Evolutionary conservation across 768 basidiomycete genomes (phyloP).

Genomic region (Mycena sanguinolenta): DNA sequence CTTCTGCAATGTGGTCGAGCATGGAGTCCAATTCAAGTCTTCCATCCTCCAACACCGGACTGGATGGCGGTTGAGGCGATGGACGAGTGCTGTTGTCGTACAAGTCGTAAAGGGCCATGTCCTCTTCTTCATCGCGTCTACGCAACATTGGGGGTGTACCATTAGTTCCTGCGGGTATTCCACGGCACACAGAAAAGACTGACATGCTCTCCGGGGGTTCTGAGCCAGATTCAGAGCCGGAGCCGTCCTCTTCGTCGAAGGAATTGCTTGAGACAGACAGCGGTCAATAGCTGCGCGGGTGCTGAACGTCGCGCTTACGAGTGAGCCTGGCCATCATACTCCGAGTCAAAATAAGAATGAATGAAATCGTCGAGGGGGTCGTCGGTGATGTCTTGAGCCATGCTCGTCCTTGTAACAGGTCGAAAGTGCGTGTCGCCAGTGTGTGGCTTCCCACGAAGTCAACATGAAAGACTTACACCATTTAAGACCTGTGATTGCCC

Average conservation of each 20-base stretch:
- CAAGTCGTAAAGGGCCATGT: slow-evolving; percentile 46
- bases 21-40: slow-evolving; percentile 26
- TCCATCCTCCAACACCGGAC: slow-evolving; percentile 15
- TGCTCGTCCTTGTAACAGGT: slow-evolving; percentile 20
- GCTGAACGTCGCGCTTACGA: slow-evolving; percentile 14
- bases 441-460: slow-evolving; percentile 38
- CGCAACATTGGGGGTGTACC: neutral
- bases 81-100: slow-evolving; percentile 41
- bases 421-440: slow-evolving; percentile 33
- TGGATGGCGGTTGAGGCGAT: slow-evolving; percentile 39
- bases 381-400: slow-evolving; percentile 29
- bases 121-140: slow-evolving; percentile 45
- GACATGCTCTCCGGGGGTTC: slow-evolving; percentile 32
- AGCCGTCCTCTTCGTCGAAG: slow-evolving; percentile 28
- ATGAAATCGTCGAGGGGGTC: slow-evolving; percentile 38
- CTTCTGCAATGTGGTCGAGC: slow-evolving; percentile 15
- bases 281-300: neutral
- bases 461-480: slow-evolving; percentile 29
- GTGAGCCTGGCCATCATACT: slow-evolving; percentile 18
- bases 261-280: slow-evolving; percentile 23
- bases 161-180: slow-evolving; percentile 12
- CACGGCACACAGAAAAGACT: slow-evolving; percentile 10
- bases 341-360: slow-evolving; percentile 34
- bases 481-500: slow-evolving; percentile 38
- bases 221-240: slow-evolving; percentile 32